Evolutionary conservation across 441 rosid species (phyloP), one percentile per base, ranked within the genome.

Genomic region (Jatropha multifida): DNA sequence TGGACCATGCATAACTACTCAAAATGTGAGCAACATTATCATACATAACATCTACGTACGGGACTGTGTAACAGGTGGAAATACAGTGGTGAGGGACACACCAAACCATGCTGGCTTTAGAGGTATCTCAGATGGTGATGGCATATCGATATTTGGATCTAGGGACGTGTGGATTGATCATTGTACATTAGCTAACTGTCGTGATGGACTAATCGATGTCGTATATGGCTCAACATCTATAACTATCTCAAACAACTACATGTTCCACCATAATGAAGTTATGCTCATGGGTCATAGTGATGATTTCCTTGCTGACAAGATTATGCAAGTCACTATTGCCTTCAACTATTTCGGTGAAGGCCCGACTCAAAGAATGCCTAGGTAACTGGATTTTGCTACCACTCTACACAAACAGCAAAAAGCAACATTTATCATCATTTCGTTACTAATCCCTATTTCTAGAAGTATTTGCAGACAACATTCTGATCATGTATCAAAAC

Each of bases 161-260:
- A 90, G 90, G 78, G 92, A 94, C 68, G 62, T 92, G 42, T 90
- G 97, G 98, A 94, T 92, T 26, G 97, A 94, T 78, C 97, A 92
- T 77, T 85, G 88, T 76, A 89, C 98, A 7, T 80, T 94, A 3
- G 81, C 98, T 2, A 90, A 87, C 77, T 92, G 97, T 73, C 73
- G 65, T 7, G 98, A 92, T 65, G 96, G 96, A 9, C 86, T 92
- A 37, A 65, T 90, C 3, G 97, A 93, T 74, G 94, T 93, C 15
- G 84, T 89, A 38, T 78, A 77, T 7, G 96, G 96, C 60, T 94
- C 97, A 44, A 92, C 88, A 14, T 88, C 91, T 26, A 94, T 92
- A 78, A 92, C 98, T 38, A 84, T 94, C 48, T 94, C 94, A 1
- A 94, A 94, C 83, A 94, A 90, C 77, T 82, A 85, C 74, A 69